A percentile compares a stretch with the other conserved stretches of the same genome.
Conservation (phyloP, 2,329 filamentous ascomycete species). For the Cryphonectria carpinicola region DNA sequence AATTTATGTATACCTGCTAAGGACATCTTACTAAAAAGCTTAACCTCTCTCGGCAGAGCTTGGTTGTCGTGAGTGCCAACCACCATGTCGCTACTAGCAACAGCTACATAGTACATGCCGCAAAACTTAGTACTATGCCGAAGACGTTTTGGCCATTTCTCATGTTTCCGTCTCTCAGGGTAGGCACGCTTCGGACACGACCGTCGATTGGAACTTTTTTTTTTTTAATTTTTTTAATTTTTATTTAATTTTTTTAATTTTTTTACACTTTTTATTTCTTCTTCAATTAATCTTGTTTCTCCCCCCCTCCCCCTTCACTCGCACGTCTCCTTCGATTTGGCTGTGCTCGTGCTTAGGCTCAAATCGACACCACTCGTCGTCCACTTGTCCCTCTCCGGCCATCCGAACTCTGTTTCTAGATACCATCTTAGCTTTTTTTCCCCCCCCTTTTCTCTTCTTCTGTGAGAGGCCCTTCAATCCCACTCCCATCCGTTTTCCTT, state of each 20-base stretch:
- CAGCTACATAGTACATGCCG: not conserved
- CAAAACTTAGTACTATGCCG: not conserved
- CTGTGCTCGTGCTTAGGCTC: not conserved
- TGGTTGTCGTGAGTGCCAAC: not conserved
- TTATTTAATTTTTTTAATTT: too few species aligned
- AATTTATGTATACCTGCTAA: not conserved
- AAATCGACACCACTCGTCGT: not conserved
- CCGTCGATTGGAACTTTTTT: not conserved
- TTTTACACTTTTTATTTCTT: too few species aligned
- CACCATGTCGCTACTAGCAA: conserved; percentile 1
- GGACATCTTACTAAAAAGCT: not conserved
- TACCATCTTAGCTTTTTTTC: not conserved
- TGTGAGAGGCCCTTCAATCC: not conserved
- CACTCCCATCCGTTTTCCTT: not conserved
- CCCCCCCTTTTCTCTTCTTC: not conserved
- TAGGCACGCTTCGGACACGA: not conserved
- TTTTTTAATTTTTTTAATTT: too few species aligned
- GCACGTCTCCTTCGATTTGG: not conserved
- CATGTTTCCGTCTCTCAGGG: not conserved
- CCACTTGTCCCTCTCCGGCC: not conserved
- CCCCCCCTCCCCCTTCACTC: not conserved
- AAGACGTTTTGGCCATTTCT: not conserved
- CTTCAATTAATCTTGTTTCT: not conserved
- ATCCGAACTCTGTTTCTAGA: not conserved
- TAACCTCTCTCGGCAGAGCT: not conserved